These are phyloP conservation scores for Arthrobotrys megalospora DNA, from an alignment of 2,329 filamentous ascomycete genomes.

Conservation along the genomic window DNA sequence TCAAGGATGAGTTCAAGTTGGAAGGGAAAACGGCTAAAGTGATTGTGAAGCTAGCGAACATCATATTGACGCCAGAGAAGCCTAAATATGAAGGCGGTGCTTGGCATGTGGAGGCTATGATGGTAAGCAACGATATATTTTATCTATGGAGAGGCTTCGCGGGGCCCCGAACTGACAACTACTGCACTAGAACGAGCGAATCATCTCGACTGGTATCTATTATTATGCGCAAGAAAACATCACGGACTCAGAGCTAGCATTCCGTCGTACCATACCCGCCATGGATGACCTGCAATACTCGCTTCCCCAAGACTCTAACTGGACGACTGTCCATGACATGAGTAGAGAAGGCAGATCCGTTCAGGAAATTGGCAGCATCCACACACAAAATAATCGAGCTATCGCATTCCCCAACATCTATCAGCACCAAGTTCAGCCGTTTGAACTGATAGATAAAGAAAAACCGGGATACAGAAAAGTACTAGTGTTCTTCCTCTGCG, in stretches of 20 bases:
- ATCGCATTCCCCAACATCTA: conserved; percentile 57
- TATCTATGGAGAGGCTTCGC: not conserved
- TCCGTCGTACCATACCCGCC: conserved; percentile 68
- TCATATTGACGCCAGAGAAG: conserved; percentile 74
- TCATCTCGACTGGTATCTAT: conserved; percentile 76
- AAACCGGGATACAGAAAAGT: conserved; percentile 58
- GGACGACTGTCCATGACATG: conserved; percentile 48
- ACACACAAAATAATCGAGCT: conserved; percentile 40
- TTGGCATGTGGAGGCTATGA: conserved; percentile 73
- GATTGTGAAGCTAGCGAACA: conserved; percentile 76
- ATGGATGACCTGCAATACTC: conserved; percentile 27
- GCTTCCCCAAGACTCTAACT: conserved; percentile 45
- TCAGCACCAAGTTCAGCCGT: conserved; percentile 57
- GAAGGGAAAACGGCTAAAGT: conserved; percentile 72
- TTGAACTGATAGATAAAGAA: conserved; percentile 52
- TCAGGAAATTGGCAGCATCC: conserved; percentile 51
- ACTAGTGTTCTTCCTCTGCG: conserved; percentile 56
- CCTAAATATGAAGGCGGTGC: conserved; percentile 70
- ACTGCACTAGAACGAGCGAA: conserved; percentile 73
- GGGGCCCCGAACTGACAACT: not conserved
- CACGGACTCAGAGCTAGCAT: conserved; percentile 71
- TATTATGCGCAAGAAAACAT: conserved; percentile 77
- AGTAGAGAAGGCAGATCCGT: conserved; percentile 24
- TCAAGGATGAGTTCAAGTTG: conserved; percentile 12
- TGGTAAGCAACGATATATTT: conserved; percentile 60